Conservation (phyloP, 306 rosid genomes). For the Vigna angularis region DNA sequence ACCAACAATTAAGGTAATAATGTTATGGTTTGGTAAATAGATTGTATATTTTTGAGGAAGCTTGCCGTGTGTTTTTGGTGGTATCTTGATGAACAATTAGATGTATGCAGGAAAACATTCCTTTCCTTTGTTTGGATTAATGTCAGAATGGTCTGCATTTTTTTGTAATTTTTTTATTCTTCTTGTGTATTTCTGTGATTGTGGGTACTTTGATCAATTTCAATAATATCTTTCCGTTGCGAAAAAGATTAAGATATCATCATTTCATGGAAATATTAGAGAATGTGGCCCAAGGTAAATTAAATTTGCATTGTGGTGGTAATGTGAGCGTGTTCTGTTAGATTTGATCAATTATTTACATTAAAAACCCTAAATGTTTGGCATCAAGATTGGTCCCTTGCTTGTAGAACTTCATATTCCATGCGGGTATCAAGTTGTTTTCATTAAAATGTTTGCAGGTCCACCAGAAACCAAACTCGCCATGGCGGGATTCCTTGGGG, state of each 20-base stretch:
- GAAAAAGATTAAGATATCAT: not conserved
- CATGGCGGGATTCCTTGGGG: slow-evolving; percentile 92
- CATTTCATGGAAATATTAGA: slow-evolving; percentile 25
- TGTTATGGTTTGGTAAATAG: no score
- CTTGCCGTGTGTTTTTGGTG: no score
- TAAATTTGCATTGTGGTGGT: slow-evolving; percentile 8
- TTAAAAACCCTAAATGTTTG: slow-evolving; percentile 17
- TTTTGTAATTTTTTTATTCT: no score
- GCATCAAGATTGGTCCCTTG: slow-evolving; percentile 30
- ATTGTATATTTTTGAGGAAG: no score
- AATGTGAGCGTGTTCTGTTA: slow-evolving; percentile 14
- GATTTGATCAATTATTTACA: slow-evolving; percentile 32
- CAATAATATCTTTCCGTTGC: no score
- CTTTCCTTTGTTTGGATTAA: no score
- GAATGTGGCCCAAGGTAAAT: slow-evolving; percentile 9
- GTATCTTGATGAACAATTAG: no score
- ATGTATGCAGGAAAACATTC: no score
- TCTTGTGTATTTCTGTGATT: no score
- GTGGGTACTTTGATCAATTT: no score
- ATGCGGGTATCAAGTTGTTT: slow-evolving; percentile 17
- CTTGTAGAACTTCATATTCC: slow-evolving; percentile 27
- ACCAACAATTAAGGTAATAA: not conserved
- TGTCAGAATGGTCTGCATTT: no score
- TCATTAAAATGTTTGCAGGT: slow-evolving; percentile 67
- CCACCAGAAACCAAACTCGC: slow-evolving; percentile 87